phyloP scores from a whole-genome alignment of 768 basidiomycete genomes.

The Mycena amicta region DNA sequence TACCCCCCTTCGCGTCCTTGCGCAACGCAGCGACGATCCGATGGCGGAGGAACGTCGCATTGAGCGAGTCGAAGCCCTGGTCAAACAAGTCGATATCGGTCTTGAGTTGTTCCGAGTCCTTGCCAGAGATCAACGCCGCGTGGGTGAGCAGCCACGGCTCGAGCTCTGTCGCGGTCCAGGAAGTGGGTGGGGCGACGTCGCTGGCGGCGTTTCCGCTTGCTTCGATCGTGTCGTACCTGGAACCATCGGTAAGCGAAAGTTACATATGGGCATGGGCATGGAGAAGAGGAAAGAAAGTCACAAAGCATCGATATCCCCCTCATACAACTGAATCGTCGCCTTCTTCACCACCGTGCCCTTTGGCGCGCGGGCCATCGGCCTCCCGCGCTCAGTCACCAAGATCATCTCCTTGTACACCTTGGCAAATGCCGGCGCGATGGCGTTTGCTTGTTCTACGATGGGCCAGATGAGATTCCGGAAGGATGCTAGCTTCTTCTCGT shows the following conservation, averaged over 20 bases:
- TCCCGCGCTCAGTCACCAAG: slow-evolving; percentile 38
- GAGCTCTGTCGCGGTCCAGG: slow-evolving; percentile 20
- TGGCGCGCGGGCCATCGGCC: slow-evolving; percentile 44
- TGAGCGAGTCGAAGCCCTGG: slow-evolving; percentile 41
- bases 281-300: too few relatives aligned
- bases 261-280: too few relatives aligned
- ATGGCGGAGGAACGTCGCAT: slow-evolving; percentile 41
- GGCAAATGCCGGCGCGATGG: slow-evolving; percentile 40
- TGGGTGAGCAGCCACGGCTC: slow-evolving; percentile 26
- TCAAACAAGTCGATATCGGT: slow-evolving; percentile 32
- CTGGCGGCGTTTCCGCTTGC: slow-evolving; percentile 15
- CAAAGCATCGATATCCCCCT: neutral
- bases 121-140: slow-evolving; percentile 19
- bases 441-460: slow-evolving; percentile 46
- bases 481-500: slow-evolving; percentile 30
- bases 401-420: slow-evolving; percentile 56
- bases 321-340: slow-evolving; percentile 11
- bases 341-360: slow-evolving; percentile 53
- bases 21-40: slow-evolving; percentile 37
- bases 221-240: slow-evolving; percentile 28
- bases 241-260: too few relatives aligned
- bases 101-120: slow-evolving; percentile 10
- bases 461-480: slow-evolving; percentile 28
- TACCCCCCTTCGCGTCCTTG: too few relatives aligned
- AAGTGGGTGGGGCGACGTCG: slow-evolving; percentile 18